phyloP scores from a whole-genome alignment of 305 asterid genomes.

The Solanum hybrid region DNA sequence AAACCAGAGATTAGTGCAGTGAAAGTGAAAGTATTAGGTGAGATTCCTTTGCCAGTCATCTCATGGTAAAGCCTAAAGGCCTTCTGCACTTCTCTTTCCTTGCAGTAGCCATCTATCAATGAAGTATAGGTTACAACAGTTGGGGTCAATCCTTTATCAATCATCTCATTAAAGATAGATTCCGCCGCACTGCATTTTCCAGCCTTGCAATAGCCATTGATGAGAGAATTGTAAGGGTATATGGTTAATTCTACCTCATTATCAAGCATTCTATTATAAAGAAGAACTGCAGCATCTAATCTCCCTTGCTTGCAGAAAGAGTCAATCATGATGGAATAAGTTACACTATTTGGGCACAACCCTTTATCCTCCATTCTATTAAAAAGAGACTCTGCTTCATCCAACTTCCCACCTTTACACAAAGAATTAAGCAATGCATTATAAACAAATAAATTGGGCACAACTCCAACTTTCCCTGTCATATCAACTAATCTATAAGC shows the following conservation, averaged over 20 bases:
- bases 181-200: conserved; percentile 48
- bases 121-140: conserved; percentile 80
- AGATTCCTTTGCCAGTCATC: conserved; percentile 70
- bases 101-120: conserved; percentile 69
- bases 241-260: conserved; percentile 38
- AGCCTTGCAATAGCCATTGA: conserved; percentile 63
- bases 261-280: conserved; percentile 42
- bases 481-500: conserved; percentile 54
- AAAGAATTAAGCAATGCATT: conserved; percentile 55
- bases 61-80: conserved; percentile 60
- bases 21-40: conserved; percentile 60
- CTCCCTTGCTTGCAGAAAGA: conserved; percentile 59
- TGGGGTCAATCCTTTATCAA: conserved; percentile 44
- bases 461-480: conserved; percentile 37
- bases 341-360: conserved; percentile 45
- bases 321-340: conserved; percentile 50
- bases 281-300: conserved; percentile 33
- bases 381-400: conserved; percentile 47
- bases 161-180: conserved; percentile 38
- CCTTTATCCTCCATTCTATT: conserved; percentile 47
- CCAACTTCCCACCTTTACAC: conserved; percentile 49
- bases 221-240: conserved; percentile 61
- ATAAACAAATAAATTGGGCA: conserved; percentile 67
- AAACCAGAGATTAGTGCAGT: conserved; percentile 64
- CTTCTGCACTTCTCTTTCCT: conserved; percentile 47